These are phyloP conservation scores for Xylariomycetidae sp. DNA, from an alignment of 2,329 filamentous ascomycete species.

Conservation along the genomic window DNA sequence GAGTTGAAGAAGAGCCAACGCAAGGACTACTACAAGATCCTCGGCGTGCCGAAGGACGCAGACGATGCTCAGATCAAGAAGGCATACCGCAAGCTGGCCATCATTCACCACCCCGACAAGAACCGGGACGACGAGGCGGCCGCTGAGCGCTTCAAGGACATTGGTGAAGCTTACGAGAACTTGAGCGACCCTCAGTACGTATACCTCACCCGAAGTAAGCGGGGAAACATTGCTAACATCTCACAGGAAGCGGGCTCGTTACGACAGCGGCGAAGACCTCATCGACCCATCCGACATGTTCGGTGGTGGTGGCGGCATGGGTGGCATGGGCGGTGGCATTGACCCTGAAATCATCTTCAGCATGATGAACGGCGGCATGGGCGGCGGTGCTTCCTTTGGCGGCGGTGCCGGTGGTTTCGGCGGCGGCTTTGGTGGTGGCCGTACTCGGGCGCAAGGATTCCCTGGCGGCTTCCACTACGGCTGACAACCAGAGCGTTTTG, in stretches of 20 bases:
- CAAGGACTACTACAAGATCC: constrained; percentile 99
- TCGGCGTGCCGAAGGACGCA: constrained; percentile 81
- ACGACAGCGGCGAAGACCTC: constrained; percentile 89
- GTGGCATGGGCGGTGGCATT: constrained; percentile 53
- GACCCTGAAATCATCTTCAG: constrained; percentile 75
- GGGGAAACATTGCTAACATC: constrained; percentile 29
- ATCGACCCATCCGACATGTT: constrained; percentile 86
- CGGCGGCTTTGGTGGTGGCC: constrained; percentile 34
- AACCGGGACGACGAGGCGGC: constrained; percentile 82
- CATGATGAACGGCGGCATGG: constrained; percentile 75
- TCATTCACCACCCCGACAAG: constrained; percentile 95
- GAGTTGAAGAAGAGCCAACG: constrained; percentile 96
- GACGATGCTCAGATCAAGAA: constrained; percentile 85
- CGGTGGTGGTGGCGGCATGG: constrained; percentile 51
- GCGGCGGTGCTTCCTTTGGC: constrained; percentile 51
- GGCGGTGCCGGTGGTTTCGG: constrained; percentile 43
- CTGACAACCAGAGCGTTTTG: constrained; percentile 32
- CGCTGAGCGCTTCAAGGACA: constrained; percentile 93
- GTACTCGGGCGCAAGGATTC: constrained; percentile 34
- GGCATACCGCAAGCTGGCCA: constrained; percentile 91
- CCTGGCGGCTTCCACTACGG: constrained; percentile 54
- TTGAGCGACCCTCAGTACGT: constrained; percentile 88
- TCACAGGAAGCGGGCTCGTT: constrained; percentile 73
- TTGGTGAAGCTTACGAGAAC: constrained; percentile 94
- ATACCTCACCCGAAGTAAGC: not conserved